Base-by-base conservation (phyloP, 345 rosid species). In the Arabidopsis suecica region DNA sequence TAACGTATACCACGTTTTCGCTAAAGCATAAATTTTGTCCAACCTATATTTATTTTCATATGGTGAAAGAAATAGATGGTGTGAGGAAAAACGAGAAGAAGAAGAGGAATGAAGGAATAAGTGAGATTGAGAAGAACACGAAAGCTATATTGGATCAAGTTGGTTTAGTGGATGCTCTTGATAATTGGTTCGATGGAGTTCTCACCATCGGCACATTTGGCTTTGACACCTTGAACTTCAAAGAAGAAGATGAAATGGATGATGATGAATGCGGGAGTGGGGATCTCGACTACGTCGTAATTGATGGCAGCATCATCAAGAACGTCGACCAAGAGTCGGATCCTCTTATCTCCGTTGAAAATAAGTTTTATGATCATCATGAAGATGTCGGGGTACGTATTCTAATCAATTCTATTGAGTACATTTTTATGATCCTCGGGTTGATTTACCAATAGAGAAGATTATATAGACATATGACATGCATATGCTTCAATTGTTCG, bases 191-290 rank as follows among this genome's bases (percentile, higher is more conserved):
- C 76, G 88, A 86, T 69, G 91, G 96, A 71, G 86, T 93, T 77
- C 83, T 93, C 57, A 91, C 94, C 40, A 91, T 93, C 48, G 97
- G 97, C 14, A 93, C 98, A 10, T 89, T 93, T 13, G 98, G 98
- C 47, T 83, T 91, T 41, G 93, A 88, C 74, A 80, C 89, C 30
- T 62, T 91, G 45, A 82, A 82, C 69, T 79, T 75, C 55, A 70
- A 75, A 54, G 82, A 82, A 28, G 77, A 71, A 53, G 76, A 60
- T 32, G 72, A 36, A 69, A 71, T 58, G 6, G 76, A 51, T 42
- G 83, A 68, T 7, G 74, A 69, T n/a, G 82, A 57, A 23, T 44
- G 65, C 7, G 73, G 44, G 2, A 58, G 48, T 20, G 79, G 62
- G 40, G 82, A 44, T 48, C 74, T 77, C 0, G 80, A 72, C 18